Base-by-base conservation (phyloP, 345 rosid genomes). In the Arabis hirsuta region DNA sequence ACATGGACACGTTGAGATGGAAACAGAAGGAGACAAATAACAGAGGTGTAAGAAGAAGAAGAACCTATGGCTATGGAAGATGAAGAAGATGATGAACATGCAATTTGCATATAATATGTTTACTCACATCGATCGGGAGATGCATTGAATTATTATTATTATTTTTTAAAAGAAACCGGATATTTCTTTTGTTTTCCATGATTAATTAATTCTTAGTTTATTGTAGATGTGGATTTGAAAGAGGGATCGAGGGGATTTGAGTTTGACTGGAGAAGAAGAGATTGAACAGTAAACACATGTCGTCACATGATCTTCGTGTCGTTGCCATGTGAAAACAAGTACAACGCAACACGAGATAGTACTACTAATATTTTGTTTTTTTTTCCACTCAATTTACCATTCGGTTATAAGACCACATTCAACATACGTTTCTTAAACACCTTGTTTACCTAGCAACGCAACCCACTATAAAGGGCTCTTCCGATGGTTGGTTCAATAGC, bases 1-100 rank as follows among this genome's bases (percentile, higher is more conserved):
- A 76, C 79, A 70, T 70, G 72, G 71, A 70, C 80, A 63, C 75
- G 79, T 76, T 76, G 71, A 45, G 74, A 67, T 57, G 14, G 47
- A 29, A 65, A 73, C 72, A 73, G 32, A 66, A 60, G 73, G 47
- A 69, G 75, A 76, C 79, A 76, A 62, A 55, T 60, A 62, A 62
- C 58, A 76, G 65, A 69, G 74, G 8, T 62, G 75, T 69, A 76
- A 69, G 71, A 76, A 75, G 69, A 73, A 19, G 63, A 73, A 29
- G 73, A 54, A 74, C 55, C n/a, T n/a, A n/a, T n/a, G n/a, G n/a
- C 67, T 59, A 60, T 47, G 32, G 63, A 34, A 60, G 43, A 51
- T 67, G 56, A 32, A 73, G 62, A 24, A 72, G 50, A 73, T 55
- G 41, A 72, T 48, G 68, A 67, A 67, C 73, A 74, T 75, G 74